These are phyloP conservation scores for Canavalia ensiformis DNA, from an alignment of 306 rosid species.

Conservation along the genomic window DNA sequence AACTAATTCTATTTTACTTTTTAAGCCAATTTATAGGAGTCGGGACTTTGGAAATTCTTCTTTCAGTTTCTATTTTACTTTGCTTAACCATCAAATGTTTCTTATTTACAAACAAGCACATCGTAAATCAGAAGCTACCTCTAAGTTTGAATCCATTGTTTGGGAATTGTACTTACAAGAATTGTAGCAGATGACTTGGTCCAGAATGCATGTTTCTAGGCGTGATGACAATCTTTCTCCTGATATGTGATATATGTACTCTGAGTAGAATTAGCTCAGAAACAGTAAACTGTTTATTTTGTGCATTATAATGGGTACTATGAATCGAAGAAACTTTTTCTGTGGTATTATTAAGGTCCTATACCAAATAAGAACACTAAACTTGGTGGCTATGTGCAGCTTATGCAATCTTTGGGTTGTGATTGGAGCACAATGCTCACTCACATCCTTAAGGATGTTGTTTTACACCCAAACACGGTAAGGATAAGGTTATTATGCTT, in stretches of 20 bases:
- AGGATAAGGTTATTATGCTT: background rate
- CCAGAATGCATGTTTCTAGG: background rate
- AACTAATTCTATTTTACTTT: background rate
- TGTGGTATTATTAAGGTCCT: background rate
- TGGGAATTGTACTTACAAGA: background rate
- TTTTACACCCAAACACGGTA: no score
- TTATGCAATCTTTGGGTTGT: background rate
- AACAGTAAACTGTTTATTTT: background rate
- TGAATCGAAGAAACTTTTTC: background rate
- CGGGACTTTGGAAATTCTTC: background rate
- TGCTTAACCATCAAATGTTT: background rate
- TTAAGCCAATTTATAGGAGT: background rate
- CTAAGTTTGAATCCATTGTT: background rate
- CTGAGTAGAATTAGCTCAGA: background rate
- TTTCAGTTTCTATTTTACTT: background rate
- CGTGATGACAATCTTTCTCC: background rate
- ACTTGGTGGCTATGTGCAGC: background rate
- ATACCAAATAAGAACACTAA: background rate
- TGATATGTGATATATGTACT: background rate
- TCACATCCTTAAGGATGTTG: no score
- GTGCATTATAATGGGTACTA: background rate
- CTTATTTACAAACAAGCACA: background rate
- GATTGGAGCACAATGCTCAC: background rate
- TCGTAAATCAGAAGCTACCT: background rate
- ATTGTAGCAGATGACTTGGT: background rate